Percentiles rank a stretch among this genome's conserved stretches.
These are phyloP conservation scores for Crithidia mellificae DNA, from an alignment of 208 protist genomes.

Conservation along the genomic window DNA sequence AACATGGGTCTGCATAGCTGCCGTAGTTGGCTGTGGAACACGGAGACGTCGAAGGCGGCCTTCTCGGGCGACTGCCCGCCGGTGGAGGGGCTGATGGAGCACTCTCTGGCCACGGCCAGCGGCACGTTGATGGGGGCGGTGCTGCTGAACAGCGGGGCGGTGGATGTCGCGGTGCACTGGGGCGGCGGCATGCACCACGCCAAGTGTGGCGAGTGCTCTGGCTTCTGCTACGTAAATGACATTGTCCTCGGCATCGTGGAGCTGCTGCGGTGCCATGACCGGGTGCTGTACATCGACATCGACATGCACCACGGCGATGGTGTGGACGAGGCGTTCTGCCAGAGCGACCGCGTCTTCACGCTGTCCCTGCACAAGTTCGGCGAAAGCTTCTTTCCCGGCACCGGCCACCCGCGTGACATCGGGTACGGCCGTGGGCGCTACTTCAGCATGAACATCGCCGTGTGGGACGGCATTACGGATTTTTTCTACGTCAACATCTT, in stretches of 20 bases:
- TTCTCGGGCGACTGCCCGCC: slow-evolving; percentile 91
- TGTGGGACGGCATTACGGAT: slow-evolving; percentile 91
- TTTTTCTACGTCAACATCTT: slow-evolving; percentile 89
- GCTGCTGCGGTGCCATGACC: slow-evolving; percentile 96
- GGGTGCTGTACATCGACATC: slow-evolving; percentile 99
- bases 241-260: slow-evolving; percentile 99
- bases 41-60: slow-evolving; percentile 73
- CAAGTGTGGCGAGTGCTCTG: slow-evolving; percentile 96
- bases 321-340: slow-evolving; percentile 99
- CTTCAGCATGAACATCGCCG: slow-evolving; percentile 88
- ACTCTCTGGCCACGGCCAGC: slow-evolving; percentile 82
- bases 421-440: slow-evolving; percentile 76
- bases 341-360: slow-evolving; percentile 99
- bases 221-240: slow-evolving; percentile 99
- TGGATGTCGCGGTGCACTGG: slow-evolving; percentile 98
- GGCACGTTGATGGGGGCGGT: slow-evolving; percentile 86
- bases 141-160: slow-evolving; percentile 79
- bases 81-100: slow-evolving; percentile 86
- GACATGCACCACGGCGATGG: slow-evolving; percentile 99
- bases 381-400: slow-evolving; percentile 98
- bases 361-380: slow-evolving; percentile 99
- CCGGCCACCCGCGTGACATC: slow-evolving; percentile 90
- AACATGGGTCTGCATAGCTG: slow-evolving; percentile 87
- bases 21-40: slow-evolving; percentile 84
- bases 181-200: slow-evolving; percentile 99